These are phyloP conservation scores for Pseudocercospora macadamiae DNA, from an alignment of 2,329 filamentous ascomycete species.

Conservation along the genomic window DNA sequence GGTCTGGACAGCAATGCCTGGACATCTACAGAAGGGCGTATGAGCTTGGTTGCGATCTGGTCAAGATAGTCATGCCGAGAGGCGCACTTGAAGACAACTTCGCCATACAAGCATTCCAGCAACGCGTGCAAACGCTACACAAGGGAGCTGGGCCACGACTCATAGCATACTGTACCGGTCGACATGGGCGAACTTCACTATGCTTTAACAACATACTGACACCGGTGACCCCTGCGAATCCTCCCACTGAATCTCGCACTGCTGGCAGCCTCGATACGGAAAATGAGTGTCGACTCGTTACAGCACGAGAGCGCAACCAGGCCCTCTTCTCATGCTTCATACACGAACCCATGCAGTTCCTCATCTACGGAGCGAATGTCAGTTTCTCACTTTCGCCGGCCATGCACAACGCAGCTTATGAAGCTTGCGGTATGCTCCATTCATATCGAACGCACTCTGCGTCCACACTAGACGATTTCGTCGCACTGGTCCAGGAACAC, in stretches of 20 bases:
- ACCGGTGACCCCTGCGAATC: slow-evolving; percentile 48
- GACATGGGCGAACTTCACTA: slow-evolving; percentile 64
- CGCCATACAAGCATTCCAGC: slow-evolving; percentile 59
- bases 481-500: slow-evolving; percentile 57
- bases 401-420: slow-evolving; percentile 74
- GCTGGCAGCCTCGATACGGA: neutral
- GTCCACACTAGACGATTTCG: slow-evolving; percentile 64
- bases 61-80: slow-evolving; percentile 63
- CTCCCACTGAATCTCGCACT: slow-evolving; percentile 1
- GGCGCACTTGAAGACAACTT: slow-evolving; percentile 64
- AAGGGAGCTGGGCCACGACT: slow-evolving; percentile 27
- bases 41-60: slow-evolving; percentile 62
- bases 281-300: slow-evolving; percentile 51
- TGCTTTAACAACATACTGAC: slow-evolving; percentile 69
- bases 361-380: slow-evolving; percentile 73
- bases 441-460: slow-evolving; percentile 67
- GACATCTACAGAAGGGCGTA: slow-evolving; percentile 62
- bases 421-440: slow-evolving; percentile 69
- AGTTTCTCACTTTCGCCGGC: slow-evolving; percentile 74
- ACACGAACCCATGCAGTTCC: slow-evolving; percentile 70
- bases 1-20: slow-evolving; percentile 61
- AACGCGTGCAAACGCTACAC: slow-evolving; percentile 44
- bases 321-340: slow-evolving; percentile 69
- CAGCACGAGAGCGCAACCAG: slow-evolving; percentile 64
- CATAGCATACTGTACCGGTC: slow-evolving; percentile 59